Evolutionary conservation across 164 flowering plant species (phyloP).

Genomic region (Vitis labrusca): DNA sequence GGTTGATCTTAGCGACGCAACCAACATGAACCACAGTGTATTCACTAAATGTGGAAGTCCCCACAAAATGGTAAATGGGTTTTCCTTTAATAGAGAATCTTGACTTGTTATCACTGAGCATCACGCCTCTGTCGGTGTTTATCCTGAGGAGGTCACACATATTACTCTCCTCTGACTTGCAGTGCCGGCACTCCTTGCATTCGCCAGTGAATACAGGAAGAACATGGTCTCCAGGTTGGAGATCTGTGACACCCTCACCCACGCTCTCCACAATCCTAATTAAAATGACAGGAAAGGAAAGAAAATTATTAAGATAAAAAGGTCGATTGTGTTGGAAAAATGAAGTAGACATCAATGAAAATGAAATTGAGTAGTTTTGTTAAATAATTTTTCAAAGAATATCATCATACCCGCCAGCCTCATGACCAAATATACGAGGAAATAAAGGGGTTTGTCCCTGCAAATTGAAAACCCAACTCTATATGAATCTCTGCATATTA

Average conservation of each 20-base stretch:
- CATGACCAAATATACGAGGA: slow-evolving; percentile 44
- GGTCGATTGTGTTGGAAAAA: neutral
- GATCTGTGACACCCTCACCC: slow-evolving; percentile 19
- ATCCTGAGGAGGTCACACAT: slow-evolving; percentile 27
- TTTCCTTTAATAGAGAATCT: slow-evolving; percentile 23
- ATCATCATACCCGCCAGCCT: slow-evolving; percentile 39
- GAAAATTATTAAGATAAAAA: neutral
- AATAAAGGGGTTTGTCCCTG: slow-evolving; percentile 43
- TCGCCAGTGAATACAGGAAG: slow-evolving; percentile 26
- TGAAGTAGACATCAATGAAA: neutral
- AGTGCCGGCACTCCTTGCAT: slow-evolving; percentile 22
- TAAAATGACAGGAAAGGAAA: neutral
- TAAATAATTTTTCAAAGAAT: no score
- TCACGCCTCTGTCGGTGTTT: slow-evolving; percentile 18
- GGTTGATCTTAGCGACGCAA: slow-evolving; percentile 18
- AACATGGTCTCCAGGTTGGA: slow-evolving; percentile 18
- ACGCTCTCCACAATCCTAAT: slow-evolving; percentile 20
- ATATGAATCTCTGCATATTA: no score
- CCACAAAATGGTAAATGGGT: slow-evolving; percentile 20
- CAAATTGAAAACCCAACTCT: neutral
- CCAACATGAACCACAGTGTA: slow-evolving; percentile 21
- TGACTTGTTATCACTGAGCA: slow-evolving; percentile 19
- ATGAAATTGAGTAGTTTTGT: no score
- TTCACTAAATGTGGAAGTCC: slow-evolving; percentile 27
- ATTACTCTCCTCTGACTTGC: slow-evolving; percentile 25